Evolutionary conservation across 1,284 basidiomycete genomes (phyloP).

Genomic region (Cerrena zonata): DNA sequence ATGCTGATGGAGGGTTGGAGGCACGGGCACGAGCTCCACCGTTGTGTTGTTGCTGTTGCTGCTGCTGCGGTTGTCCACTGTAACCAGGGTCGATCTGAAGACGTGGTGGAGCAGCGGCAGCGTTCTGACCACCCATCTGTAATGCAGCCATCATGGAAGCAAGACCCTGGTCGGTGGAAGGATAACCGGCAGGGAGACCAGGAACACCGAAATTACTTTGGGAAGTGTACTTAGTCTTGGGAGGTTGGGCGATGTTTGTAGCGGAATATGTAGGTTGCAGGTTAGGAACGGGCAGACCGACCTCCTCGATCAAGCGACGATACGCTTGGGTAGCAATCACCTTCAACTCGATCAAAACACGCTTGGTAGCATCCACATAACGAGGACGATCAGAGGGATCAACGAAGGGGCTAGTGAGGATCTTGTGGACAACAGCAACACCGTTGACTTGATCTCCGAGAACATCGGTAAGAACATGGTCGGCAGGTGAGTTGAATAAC

Average conservation of each 20-base stretch:
- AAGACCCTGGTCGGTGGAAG: conserved; percentile 72
- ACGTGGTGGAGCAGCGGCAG: conserved; percentile 71
- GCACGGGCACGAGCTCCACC: conserved; percentile 41
- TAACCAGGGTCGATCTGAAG: conserved; percentile 65
- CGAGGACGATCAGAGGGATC: conserved; percentile 62
- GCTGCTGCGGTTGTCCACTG: conserved; percentile 20
- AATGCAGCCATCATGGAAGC: conserved; percentile 84
- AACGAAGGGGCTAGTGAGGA: conserved; percentile 81
- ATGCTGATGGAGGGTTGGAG: conserved; percentile 47
- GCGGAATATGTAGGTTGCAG: conserved; percentile 72
- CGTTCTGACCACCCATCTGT: conserved; percentile 80
- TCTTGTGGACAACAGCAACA: conserved; percentile 88
- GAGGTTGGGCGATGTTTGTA: conserved; percentile 49
- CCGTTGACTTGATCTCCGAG: conserved; percentile 94
- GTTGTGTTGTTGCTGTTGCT: conserved; percentile 24
- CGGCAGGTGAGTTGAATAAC: conserved; percentile 77
- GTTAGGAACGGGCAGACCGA: conserved; percentile 84
- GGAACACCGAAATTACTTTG: conserved; percentile 60
- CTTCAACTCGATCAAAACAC: conserved; percentile 82
- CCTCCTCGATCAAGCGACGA: conserved; percentile 86
- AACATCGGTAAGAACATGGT: conserved; percentile 88
- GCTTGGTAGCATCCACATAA: conserved; percentile 81
- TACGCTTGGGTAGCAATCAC: conserved; percentile 90
- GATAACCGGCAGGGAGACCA: conserved; percentile 70
- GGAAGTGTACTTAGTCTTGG: conserved; percentile 56